Base-by-base conservation (phyloP, 805 yeast species). In the Candida ulmi region DNA sequence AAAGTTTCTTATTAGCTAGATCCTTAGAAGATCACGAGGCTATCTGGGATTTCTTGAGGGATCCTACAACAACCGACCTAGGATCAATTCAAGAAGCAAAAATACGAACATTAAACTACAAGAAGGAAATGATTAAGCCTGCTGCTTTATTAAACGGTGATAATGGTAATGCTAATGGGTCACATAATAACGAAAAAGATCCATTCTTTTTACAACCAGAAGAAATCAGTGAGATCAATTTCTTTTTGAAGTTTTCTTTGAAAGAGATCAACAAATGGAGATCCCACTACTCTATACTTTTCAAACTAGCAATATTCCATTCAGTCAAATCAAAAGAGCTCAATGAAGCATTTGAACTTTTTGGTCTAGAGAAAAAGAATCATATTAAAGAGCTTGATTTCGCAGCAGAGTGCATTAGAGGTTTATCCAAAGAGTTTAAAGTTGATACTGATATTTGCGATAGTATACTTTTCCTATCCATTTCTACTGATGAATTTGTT, bases 211-310 rank as follows among this genome's bases (percentile, higher is more conserved):
- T 65, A 3, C 57, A 50, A 16, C 63, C 63, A 5, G 70, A 68
- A 29, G 66, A 65, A 35, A 53, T 68, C 19, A 57, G 60, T 12
- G 79, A 76, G 34, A 70, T 73, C 39, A 71, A 67, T 35, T 64
- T 65, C 26, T 78, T 78, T 46, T 45, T 77, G 24, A 64, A 63
- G 28, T 76, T 63, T 43, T 69, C 81, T 0, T 40, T 57, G 17
- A 57, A 60, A 9, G 80, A 77, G 46, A 52, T 78, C 16, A 47
- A 45, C 4, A 50, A 47, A 4, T 66, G 66, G 40, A 50, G 56
- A 16, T 42, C 34, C 2, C 30, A 46, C 2, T 51, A 69, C 13
- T 55, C 60, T 12, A 62, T 54, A 39, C 50, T 76, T 21, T 64
- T 63, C 44, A 69, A 66, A 41, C 48, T 65, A 24, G 45, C 61